Conservation (phyloP, 371 early-diverging fungal genomes). For the Mucor piriformis region DNA sequence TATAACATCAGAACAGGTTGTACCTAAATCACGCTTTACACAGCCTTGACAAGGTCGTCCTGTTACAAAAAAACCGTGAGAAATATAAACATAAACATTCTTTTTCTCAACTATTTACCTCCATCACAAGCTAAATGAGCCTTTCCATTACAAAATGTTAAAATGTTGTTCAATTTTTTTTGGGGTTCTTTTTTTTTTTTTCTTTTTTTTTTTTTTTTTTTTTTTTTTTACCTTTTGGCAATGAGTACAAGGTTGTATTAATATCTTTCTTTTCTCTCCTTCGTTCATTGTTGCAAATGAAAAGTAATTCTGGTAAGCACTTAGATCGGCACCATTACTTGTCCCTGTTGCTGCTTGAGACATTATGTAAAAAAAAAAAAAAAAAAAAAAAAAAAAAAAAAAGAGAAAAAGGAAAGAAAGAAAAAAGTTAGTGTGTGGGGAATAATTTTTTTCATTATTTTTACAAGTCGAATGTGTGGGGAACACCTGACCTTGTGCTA, state of each 20-base stretch:
- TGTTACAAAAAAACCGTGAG: constrained; percentile 25
- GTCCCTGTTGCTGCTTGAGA: constrained; percentile 14
- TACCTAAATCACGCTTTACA: constrained; percentile 73
- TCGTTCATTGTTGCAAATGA: constrained; percentile 12
- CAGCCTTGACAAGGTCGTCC: constrained; percentile 88
- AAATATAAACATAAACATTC: background rate
- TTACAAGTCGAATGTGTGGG: background rate
- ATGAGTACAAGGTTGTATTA: constrained; percentile 47
- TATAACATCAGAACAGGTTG: constrained; percentile 75
- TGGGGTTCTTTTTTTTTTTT: too few relatives aligned
- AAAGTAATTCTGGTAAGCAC: constrained; percentile 15
- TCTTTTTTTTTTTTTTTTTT: too few relatives aligned
- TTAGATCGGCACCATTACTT: constrained; percentile 4
- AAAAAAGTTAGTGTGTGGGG: background rate
- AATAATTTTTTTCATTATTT: background rate
- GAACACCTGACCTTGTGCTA: constrained; percentile 7
- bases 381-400: background rate
- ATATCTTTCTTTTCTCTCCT: constrained; percentile 33
- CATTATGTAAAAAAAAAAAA: constrained; percentile 3
- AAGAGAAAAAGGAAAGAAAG: background rate
- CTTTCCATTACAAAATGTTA: background rate
- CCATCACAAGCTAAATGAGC: constrained; percentile 59
- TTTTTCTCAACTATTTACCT: constrained; percentile 44
- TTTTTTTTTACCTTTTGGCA: constrained; percentile 52
- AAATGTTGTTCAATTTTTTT: background rate